A percentile compares a stretch with the other conserved stretches of the same genome.
Conservation (phyloP, 768 basidiomycete genomes). For the Lyophyllum decastes region DNA sequence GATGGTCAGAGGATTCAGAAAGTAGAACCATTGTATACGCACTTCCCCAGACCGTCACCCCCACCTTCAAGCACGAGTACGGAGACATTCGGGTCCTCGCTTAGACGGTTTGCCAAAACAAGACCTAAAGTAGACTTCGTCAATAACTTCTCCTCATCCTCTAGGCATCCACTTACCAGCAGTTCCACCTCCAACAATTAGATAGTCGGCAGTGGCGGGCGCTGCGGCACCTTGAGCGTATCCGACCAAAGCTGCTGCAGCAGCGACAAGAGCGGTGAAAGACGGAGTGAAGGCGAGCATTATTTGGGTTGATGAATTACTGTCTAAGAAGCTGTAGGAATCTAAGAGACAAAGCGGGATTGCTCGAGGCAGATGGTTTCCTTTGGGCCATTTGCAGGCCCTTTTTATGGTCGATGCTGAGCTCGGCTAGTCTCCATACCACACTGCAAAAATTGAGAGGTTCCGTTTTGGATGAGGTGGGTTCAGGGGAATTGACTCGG, state of each 20-base stretch:
- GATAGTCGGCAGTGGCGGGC: neutral
- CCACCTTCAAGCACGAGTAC: neutral
- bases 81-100: neutral
- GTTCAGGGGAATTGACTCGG: neutral
- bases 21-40: neutral
- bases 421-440: neutral
- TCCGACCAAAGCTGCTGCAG: neutral
- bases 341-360: neutral
- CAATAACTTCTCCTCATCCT: neutral
- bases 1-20: neutral
- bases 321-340: neutral
- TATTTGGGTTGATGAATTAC: neutral
- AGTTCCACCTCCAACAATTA: neutral
- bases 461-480: neutral
- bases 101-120: neutral
- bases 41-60: constrained; percentile 1
- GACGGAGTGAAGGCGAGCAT: neutral
- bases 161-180: neutral
- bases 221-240: neutral
- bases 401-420: neutral
- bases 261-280: neutral
- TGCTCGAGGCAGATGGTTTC: neutral
- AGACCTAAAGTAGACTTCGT: neutral
- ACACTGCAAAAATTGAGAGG: neutral
- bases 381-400: neutral